Conservation (phyloP, 306 rosid species). For the Quercus dentata region DNA sequence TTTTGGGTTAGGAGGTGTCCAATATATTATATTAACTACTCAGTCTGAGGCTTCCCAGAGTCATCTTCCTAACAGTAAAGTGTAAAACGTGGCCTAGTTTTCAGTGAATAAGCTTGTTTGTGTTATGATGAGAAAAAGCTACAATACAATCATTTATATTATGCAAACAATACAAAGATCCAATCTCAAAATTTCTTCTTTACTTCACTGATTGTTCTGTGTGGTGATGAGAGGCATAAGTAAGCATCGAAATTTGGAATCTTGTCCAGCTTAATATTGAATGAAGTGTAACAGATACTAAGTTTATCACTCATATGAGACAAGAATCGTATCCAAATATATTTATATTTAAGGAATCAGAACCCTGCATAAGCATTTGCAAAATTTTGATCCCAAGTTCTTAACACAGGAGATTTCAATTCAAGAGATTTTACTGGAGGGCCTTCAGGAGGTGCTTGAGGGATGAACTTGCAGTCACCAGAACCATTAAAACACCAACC, state of each 20-base stretch:
- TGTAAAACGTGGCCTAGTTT: not conserved
- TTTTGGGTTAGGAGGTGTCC: too few relatives aligned
- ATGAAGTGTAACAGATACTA: not conserved
- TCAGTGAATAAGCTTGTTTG: not conserved
- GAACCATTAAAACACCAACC: slow-evolving; percentile 96
- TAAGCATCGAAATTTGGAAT: not conserved
- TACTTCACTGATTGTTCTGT: not conserved
- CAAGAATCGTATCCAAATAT: not conserved
- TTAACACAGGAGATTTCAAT: not conserved
- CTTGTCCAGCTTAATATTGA: not conserved
- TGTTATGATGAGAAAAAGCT: not conserved
- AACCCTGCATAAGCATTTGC: not conserved
- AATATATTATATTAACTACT: too few relatives aligned
- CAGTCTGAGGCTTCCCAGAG: too few relatives aligned
- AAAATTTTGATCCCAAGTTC: not conserved
- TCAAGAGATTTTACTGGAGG: slow-evolving; percentile 56
- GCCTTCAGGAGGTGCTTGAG: slow-evolving; percentile 80
- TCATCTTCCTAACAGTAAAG: not conserved
- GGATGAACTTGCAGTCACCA: slow-evolving; percentile 83
- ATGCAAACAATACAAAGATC: not conserved
- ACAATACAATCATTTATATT: not conserved
- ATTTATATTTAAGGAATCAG: not conserved
- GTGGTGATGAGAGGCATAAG: not conserved
- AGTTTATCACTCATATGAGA: not conserved
- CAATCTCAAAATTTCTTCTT: not conserved